Percentiles rank a stretch among this genome's conserved stretches.
Conservation (phyloP, 2,329 filamentous ascomycete genomes). For the Fusarium drepaniforme region DNA sequence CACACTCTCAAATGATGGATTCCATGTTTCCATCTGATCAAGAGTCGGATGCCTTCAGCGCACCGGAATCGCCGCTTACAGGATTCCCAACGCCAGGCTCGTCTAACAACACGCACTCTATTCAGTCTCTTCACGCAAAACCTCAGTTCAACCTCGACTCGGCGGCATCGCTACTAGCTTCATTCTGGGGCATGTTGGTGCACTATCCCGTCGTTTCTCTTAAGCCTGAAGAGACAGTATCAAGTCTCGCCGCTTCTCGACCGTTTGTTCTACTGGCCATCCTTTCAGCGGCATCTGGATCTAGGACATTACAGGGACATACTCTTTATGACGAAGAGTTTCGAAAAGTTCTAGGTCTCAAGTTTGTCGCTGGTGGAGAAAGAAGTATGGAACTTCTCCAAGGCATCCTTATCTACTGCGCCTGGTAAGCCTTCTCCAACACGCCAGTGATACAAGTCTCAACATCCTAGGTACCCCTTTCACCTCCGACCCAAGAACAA, state of each 20-base stretch:
- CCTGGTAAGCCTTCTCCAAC: constrained; percentile 58
- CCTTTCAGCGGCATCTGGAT: constrained; percentile 62
- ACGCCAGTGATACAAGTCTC: neutral
- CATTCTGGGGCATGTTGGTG: constrained; percentile 58
- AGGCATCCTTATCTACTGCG: constrained; percentile 68
- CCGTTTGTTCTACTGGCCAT: constrained; percentile 69
- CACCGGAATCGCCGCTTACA: constrained; percentile 33
- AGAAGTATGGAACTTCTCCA: constrained; percentile 68
- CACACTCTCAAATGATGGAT: constrained; percentile 58
- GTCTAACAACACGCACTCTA: constrained; percentile 47
- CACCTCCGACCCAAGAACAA: constrained; percentile 65
- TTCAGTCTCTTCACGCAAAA: constrained; percentile 58
- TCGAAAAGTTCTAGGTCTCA: constrained; percentile 66
- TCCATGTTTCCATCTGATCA: constrained; percentile 50
- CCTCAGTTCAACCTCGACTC: constrained; percentile 68
- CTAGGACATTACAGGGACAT: constrained; percentile 63
- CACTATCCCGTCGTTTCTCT: constrained; percentile 60
- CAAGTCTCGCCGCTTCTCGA: constrained; percentile 56
- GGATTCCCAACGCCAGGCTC: constrained; percentile 45
- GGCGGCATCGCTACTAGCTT: constrained; percentile 58
- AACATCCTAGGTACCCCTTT: constrained; percentile 62
- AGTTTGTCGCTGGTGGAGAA: constrained; percentile 69
- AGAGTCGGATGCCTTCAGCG: constrained; percentile 28
- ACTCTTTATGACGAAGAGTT: constrained; percentile 69
- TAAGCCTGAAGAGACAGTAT: constrained; percentile 55